Evolutionary conservation across 768 basidiomycete species (phyloP).

Genomic region (Leucocoprinus sp.): DNA sequence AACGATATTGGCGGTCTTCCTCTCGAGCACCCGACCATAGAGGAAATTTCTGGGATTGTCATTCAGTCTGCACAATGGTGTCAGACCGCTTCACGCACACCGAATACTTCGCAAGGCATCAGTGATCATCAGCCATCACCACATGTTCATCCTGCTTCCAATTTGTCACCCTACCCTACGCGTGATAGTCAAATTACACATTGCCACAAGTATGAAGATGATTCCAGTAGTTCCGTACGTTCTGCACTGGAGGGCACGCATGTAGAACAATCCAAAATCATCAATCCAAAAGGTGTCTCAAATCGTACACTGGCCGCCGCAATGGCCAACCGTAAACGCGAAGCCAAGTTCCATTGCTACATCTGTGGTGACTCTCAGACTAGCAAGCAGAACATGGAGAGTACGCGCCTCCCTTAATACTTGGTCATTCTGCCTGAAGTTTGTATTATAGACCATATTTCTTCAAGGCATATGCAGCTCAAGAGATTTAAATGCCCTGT

Average conservation of each 20-base stretch:
- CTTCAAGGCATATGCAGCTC: slow-evolving; percentile 5
- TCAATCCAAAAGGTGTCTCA: slow-evolving; percentile 9
- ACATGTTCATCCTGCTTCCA: neutral
- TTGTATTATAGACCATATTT: neutral
- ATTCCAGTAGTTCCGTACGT: neutral
- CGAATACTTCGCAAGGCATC: no score
- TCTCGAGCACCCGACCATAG: no score
- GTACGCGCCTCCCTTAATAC: neutral
- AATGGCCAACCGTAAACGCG: slow-evolving; percentile 5
- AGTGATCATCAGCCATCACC: neutral
- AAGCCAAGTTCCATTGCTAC: slow-evolving; percentile 2
- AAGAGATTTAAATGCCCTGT: slow-evolving; percentile 6
- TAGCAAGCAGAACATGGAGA: slow-evolving; percentile 10
- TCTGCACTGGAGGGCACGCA: neutral
- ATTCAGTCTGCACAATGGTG: no score
- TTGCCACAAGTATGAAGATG: neutral
- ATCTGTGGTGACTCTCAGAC: slow-evolving; percentile 9
- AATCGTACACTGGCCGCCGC: slow-evolving; percentile 5
- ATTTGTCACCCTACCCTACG: neutral
- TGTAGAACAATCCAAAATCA: neutral
- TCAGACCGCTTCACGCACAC: no score
- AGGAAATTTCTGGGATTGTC: no score
- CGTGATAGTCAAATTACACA: neutral
- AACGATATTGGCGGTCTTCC: no score
- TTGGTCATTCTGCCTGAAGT: neutral